These are phyloP conservation scores for Saposhnikovia divaricata DNA, from an alignment of 129 eudicot species.

Conservation along the genomic window DNA sequence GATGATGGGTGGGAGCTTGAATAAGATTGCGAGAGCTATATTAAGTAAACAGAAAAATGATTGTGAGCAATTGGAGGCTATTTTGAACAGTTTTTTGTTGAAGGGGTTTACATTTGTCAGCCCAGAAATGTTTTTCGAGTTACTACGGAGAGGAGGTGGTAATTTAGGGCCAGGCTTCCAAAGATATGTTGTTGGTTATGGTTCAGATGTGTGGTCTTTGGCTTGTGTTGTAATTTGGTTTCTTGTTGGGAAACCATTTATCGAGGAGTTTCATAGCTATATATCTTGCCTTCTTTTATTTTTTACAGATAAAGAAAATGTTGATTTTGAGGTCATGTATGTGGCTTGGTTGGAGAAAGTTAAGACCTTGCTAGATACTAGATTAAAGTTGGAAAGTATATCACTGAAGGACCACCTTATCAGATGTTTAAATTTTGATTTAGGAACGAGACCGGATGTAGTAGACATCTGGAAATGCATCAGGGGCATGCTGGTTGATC, in stretches of 20 bases:
- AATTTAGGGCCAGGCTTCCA: constrained; percentile 24
- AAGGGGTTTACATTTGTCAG: constrained; percentile 37
- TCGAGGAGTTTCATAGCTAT: constrained; percentile 31
- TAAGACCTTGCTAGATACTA: constrained; percentile 25
- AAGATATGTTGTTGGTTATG: constrained; percentile 26
- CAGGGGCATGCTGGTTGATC: constrained; percentile 31
- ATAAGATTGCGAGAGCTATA: constrained; percentile 19
- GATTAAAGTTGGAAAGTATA: constrained; percentile 19
- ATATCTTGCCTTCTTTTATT: constrained; percentile 18
- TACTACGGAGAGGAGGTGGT: constrained; percentile 30
- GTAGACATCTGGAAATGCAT: constrained; percentile 60
- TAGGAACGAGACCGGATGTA: constrained; percentile 42
- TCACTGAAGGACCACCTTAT: constrained; percentile 29
- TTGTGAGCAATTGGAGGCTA: constrained; percentile 12
- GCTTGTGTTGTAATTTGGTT: constrained; percentile 50
- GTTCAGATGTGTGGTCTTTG: constrained; percentile 82
- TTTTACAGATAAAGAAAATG: constrained; percentile 24
- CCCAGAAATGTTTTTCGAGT: constrained; percentile 55
- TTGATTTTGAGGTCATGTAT: constrained; percentile 24
- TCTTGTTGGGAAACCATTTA: constrained; percentile 54
- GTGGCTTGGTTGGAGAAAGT: constrained; percentile 47
- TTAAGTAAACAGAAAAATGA: constrained; percentile 8
- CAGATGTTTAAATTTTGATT: constrained; percentile 45
- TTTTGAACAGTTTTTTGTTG: constrained; percentile 12
- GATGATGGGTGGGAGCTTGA: constrained; percentile 29